Percentiles rank a stretch among this genome's conserved stretches.
Conservation (phyloP, 805 yeast genomes). For the Saccharomyces eubayanus region DNA sequence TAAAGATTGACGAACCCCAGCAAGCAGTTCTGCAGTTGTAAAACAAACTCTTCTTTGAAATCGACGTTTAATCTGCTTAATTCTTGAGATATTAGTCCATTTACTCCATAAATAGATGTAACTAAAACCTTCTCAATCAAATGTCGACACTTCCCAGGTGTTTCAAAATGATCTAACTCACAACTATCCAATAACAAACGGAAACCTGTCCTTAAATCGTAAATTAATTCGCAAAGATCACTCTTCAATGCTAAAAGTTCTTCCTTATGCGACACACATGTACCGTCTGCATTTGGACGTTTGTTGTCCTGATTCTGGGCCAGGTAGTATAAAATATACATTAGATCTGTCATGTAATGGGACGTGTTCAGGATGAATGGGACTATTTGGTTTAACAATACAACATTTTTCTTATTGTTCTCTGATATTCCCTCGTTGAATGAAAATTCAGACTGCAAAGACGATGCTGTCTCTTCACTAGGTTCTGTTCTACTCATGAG, state of each 20-base stretch:
- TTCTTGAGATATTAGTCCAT: neutral
- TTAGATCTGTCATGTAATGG: conserved; percentile 21
- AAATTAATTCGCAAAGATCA: neutral
- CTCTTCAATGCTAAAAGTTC: neutral
- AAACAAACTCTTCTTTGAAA: neutral
- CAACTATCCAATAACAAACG: conserved; percentile 9
- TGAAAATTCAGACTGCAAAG: neutral
- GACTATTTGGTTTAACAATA: conserved; percentile 13
- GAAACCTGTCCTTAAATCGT: conserved; percentile 6
- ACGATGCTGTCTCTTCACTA: neutral
- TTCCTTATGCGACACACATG: neutral
- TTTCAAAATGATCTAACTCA: conserved; percentile 6
- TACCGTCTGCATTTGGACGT: neutral
- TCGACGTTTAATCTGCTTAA: neutral
- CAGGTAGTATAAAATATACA: conserved; percentile 15
- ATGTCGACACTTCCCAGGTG: conserved; percentile 11
- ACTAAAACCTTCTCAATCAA: conserved; percentile 11
- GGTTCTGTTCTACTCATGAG: neutral
- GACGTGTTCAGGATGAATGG: conserved; percentile 15
- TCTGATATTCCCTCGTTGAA: neutral
- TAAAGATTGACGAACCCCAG: conserved; percentile 20
- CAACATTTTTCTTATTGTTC: conserved; percentile 8
- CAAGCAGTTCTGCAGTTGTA: conserved; percentile 18
- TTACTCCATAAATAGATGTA: neutral
- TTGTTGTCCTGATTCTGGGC: conserved; percentile 7